These are phyloP conservation scores for Coemansia umbellata DNA, from an alignment of 192 early-diverging fungal species.

Conservation along the genomic window DNA sequence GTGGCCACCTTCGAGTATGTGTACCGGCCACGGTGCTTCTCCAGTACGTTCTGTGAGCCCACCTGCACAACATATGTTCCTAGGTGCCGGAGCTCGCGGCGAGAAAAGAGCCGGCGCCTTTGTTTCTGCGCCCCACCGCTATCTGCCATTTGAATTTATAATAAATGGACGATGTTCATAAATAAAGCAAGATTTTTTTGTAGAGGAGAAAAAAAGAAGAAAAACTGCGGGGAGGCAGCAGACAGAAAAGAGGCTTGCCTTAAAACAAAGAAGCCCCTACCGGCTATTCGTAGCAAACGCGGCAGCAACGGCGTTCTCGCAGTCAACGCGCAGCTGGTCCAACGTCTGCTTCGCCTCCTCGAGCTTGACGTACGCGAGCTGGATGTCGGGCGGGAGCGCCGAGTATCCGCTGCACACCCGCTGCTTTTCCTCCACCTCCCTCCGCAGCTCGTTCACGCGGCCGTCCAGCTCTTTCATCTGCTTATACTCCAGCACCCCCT, in stretches of 20 bases:
- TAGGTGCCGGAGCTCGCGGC: slow-evolving; percentile 30
- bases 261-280: background rate
- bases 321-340: slow-evolving; percentile 30
- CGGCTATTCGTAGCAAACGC: slow-evolving; percentile 14
- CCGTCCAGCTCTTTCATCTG: slow-evolving; percentile 18
- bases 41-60: slow-evolving; percentile 24
- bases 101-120: slow-evolving; percentile 26
- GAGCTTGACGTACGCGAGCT: slow-evolving; percentile 32
- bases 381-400: slow-evolving; percentile 37
- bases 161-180: too few species aligned
- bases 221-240: background rate
- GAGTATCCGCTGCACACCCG: slow-evolving; percentile 19
- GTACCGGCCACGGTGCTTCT: slow-evolving; percentile 21
- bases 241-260: background rate
- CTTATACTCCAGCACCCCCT: slow-evolving; percentile 22
- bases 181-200: too few species aligned
- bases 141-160: background rate
- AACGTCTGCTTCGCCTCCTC: slow-evolving; percentile 34
- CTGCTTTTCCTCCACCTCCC: slow-evolving; percentile 13
- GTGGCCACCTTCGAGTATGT: slow-evolving; percentile 4
- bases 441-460: background rate
- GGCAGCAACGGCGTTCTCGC: slow-evolving; percentile 30
- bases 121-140: background rate
- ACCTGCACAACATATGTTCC: slow-evolving; percentile 34
- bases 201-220: background rate